These are phyloP conservation scores for Euphorbia pulcherrima DNA, from an alignment of 345 rosid genomes.

Conservation along the genomic window DNA sequence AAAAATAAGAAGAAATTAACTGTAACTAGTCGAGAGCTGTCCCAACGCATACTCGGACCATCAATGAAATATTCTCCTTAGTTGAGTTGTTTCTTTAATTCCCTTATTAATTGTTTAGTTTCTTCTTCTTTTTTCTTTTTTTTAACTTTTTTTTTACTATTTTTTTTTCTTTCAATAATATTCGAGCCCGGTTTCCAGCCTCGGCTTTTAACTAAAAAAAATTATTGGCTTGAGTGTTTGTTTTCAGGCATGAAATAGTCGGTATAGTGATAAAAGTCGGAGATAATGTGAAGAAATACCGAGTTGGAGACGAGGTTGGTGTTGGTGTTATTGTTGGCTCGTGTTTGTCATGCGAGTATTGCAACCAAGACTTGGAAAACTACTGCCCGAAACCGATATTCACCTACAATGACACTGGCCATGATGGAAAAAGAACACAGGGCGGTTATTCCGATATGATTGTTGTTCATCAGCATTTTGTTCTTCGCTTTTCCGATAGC, in stretches of 20 bases:
- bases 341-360: slow-evolving; percentile 64
- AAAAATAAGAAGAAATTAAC: too few species aligned
- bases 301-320: slow-evolving; percentile 63
- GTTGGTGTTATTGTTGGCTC: slow-evolving; percentile 73
- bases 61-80: too few species aligned
- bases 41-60: too few species aligned
- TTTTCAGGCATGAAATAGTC: slow-evolving; percentile 75
- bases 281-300: slow-evolving; percentile 58
- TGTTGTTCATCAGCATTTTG: slow-evolving; percentile 69
- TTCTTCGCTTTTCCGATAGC: slow-evolving; percentile 57
- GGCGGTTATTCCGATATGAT: slow-evolving; percentile 78
- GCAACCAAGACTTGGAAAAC: slow-evolving; percentile 70
- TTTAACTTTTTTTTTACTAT: too few species aligned
- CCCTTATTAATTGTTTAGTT: too few species aligned
- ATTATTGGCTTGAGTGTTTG: slow-evolving; percentile 6
- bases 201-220: too few species aligned
- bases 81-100: too few species aligned
- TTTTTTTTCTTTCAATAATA: too few species aligned
- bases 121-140: too few species aligned
- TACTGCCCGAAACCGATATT: slow-evolving; percentile 25
- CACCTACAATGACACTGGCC: neutral
- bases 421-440: slow-evolving; percentile 56
- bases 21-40: too few species aligned
- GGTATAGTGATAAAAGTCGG: slow-evolving; percentile 66
- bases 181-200: too few species aligned